Base-by-base conservation (phyloP, 2,329 filamentous ascomycete genomes). In the Hypoxylon sp. region DNA sequence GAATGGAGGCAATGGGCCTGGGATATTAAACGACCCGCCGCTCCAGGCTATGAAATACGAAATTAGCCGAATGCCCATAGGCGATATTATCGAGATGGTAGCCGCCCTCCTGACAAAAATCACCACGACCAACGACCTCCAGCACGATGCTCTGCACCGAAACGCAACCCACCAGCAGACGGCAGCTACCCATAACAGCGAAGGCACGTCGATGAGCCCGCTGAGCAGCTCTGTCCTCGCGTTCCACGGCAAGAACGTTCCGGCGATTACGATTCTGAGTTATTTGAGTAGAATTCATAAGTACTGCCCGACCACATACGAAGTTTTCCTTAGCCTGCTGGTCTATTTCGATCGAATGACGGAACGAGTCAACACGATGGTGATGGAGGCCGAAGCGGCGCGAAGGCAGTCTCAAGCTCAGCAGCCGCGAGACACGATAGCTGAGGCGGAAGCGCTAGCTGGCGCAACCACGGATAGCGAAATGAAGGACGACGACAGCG, bases 301-400 rank as follows among this genome's bases (percentile, higher is more conserved):
- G 80, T 99, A 99, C 79, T 99, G 95, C 74, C 95, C 95, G 0
- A 98, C 95, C 5, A 98, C 95, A 0, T 99, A 97, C 76, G 95
- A 99, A 78, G 95, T 99, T 0, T 99, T 99, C 75, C 81, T 99
- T 63, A 97, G 94, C 75, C 80, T 99, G 72, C 81, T 99, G 57
- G 94, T 99, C 30, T 99, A 98, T 79, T 99, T 99, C 79, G 95
- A 99, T 77, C 91, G 95, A 65, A 99, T 99, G 95, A 97, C 94
- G 44, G 95, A 98, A 77, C 87, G 93, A 61, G 93, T 98, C 62
- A 98, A 98, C 75, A 89, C 91, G 46, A 85, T 90, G 60, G 90
- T 93, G 6, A 85, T 91, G 76, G 87, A 90, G 74, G 87, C 85
- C 73, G 89, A 85, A 79, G 81, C 87, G 78, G 74, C 80, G 70